Conservation (phyloP, 129 eudicot genomes). For the Oenanthe sinensis region DNA sequence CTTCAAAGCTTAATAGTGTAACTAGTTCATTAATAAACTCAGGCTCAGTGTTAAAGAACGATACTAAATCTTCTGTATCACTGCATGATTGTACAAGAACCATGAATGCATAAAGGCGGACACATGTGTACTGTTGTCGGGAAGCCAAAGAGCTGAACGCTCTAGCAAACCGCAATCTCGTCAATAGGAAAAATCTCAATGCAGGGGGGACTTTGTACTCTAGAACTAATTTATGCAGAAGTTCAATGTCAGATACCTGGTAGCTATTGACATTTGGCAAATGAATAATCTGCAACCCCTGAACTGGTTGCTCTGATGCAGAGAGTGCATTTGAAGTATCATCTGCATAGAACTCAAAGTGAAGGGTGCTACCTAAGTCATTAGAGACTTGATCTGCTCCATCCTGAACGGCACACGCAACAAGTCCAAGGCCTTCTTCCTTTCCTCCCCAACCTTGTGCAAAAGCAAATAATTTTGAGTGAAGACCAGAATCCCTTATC, state of each 20-base stretch:
- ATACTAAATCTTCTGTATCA: slow-evolving; percentile 64
- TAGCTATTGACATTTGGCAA: slow-evolving; percentile 46
- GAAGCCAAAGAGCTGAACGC: slow-evolving; percentile 65
- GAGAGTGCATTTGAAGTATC: slow-evolving; percentile 30
- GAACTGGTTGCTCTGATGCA: slow-evolving; percentile 34
- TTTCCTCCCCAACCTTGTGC: slow-evolving; percentile 99
- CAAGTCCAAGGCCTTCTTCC: slow-evolving; percentile 91
- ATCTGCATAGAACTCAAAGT: slow-evolving; percentile 84
- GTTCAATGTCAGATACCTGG: slow-evolving; percentile 72
- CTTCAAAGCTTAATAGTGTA: slow-evolving; percentile 79
- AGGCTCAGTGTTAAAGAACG: slow-evolving; percentile 90
- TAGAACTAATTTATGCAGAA: slow-evolving; percentile 51
- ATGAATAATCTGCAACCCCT: slow-evolving; percentile 73
- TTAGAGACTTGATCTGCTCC: slow-evolving; percentile 51
- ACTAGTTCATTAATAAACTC: slow-evolving; percentile 94
- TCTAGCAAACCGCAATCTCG: slow-evolving; percentile 90
- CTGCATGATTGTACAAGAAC: slow-evolving; percentile 88
- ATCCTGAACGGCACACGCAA: slow-evolving; percentile 63
- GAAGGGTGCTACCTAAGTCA: slow-evolving; percentile 79
- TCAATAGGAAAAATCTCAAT: slow-evolving; percentile 77
- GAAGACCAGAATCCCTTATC: slow-evolving; percentile 65
- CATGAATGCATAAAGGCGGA: slow-evolving; percentile 81
- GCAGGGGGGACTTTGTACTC: slow-evolving; percentile 66
- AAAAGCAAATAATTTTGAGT: slow-evolving; percentile 75
- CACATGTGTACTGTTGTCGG: slow-evolving; percentile 80